Conservation (phyloP, 192 early-diverging fungal species). For the Phlyctochytrium planicorne region DNA sequence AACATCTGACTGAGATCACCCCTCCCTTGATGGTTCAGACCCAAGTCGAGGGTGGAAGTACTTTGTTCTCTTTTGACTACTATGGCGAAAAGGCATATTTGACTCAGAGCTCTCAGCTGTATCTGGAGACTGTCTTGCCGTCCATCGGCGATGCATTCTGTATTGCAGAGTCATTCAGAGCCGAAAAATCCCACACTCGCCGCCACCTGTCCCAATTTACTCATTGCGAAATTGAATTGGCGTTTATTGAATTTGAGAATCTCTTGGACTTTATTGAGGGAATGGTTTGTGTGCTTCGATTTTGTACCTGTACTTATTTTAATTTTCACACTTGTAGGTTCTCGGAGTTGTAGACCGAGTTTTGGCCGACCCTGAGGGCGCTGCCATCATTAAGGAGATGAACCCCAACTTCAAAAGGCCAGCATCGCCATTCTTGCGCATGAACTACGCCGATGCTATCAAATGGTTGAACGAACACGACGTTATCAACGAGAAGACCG, state of each 20-base stretch:
- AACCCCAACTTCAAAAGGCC: slow-evolving; percentile 88
- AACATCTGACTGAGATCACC: slow-evolving; percentile 82
- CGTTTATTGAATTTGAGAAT: slow-evolving; percentile 92
- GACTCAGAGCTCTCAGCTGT: slow-evolving; percentile 98
- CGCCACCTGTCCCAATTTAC: slow-evolving; percentile 93
- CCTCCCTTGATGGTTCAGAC: slow-evolving; percentile 99
- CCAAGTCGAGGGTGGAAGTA: slow-evolving; percentile 96
- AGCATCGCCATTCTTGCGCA: slow-evolving; percentile 85
- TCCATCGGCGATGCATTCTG: slow-evolving; percentile 95
- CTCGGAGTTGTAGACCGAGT: slow-evolving; percentile 68
- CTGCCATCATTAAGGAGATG: slow-evolving; percentile 78
- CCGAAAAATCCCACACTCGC: slow-evolving; percentile 95
- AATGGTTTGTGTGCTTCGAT: too few species aligned
- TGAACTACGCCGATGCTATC: slow-evolving; percentile 97
- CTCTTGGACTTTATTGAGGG: slow-evolving; percentile 84
- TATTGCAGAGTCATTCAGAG: slow-evolving; percentile 95
- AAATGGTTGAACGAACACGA: slow-evolving; percentile 86
- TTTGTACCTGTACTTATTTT: slow-evolving; percentile 49
- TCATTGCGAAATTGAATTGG: slow-evolving; percentile 95
- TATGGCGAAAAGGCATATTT: slow-evolving; percentile 96
- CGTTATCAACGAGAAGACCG: slow-evolving; percentile 71
- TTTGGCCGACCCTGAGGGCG: slow-evolving; percentile 69
- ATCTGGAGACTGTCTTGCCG: slow-evolving; percentile 94
- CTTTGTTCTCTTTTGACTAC: slow-evolving; percentile 93
- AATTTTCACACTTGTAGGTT: slow-evolving; percentile 30